Conservation (phyloP, 164 flowering plant species). For the Berberis vulgaris region DNA sequence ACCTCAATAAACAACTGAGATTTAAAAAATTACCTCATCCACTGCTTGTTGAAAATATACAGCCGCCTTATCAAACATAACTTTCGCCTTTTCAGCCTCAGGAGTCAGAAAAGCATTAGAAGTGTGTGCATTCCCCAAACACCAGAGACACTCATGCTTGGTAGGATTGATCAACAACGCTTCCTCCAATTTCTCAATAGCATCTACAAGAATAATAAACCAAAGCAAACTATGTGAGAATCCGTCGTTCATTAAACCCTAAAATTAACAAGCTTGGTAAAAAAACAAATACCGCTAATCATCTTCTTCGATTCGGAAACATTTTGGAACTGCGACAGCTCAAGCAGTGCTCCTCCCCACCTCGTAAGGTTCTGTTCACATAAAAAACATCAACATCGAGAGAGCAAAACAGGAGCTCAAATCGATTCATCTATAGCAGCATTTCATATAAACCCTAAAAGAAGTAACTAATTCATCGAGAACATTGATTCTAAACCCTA, state of each 20-base stretch:
- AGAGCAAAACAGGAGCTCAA: no score
- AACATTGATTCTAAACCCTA: no score
- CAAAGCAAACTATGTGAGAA: not conserved
- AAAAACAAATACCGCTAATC: slow-evolving; percentile 40
- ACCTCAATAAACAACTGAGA: not conserved
- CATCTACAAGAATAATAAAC: slow-evolving; percentile 30
- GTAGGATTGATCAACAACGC: slow-evolving; percentile 53
- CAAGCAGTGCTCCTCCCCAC: no score
- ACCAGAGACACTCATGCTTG: slow-evolving; percentile 83
- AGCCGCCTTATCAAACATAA: slow-evolving; percentile 50
- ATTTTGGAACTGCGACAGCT: no score
- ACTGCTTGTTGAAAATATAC: slow-evolving; percentile 56
- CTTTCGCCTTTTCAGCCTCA: slow-evolving; percentile 49
- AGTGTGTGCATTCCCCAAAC: slow-evolving; percentile 79
- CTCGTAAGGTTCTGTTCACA: no score
- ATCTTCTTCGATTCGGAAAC: slow-evolving; percentile 41
- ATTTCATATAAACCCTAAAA: no score
- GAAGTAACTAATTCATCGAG: no score
- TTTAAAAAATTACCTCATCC: slow-evolving; percentile 40
- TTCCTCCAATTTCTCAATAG: slow-evolving; percentile 72
- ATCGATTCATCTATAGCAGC: no score
- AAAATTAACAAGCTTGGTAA: not conserved
- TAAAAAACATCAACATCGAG: not conserved
- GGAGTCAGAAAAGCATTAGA: slow-evolving; percentile 65
- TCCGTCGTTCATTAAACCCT: not conserved